Evolutionary conservation across 2,329 filamentous ascomycete genomes (phyloP).

Genomic region (Fusarium nematophilum): DNA sequence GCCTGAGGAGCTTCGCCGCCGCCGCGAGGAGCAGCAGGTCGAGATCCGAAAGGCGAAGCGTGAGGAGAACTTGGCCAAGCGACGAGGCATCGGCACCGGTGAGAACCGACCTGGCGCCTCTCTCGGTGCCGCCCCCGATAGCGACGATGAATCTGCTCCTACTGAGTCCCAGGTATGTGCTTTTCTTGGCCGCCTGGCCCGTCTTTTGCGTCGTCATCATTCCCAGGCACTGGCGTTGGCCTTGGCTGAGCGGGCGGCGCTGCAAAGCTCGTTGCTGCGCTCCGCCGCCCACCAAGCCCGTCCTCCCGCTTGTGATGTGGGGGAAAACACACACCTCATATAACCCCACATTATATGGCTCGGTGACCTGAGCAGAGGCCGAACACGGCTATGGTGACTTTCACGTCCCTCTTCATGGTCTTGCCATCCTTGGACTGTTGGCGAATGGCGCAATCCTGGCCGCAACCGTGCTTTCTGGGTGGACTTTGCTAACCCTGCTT

Average conservation of each 20-base stretch:
- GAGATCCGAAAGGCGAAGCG: conserved; percentile 99
- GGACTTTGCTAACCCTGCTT: conserved; percentile 35
- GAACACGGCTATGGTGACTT: conserved; percentile 3
- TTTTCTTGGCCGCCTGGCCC: conserved; percentile 26
- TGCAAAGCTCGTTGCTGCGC: conserved; percentile 21
- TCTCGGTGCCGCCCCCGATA: conserved; percentile 90
- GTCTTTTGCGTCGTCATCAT: conserved; percentile 14
- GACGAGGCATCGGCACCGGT: conserved; percentile 89
- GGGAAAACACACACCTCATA: conserved; percentile 45
- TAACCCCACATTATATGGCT: conserved; percentile 48
- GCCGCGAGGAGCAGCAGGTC: conserved; percentile 98
- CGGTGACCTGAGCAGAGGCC: conserved; percentile 28
- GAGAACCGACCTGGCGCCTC: conserved; percentile 84
- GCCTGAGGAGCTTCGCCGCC: conserved; percentile 97
- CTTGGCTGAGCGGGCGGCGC: conserved; percentile 6
- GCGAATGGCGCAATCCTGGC: conserved; percentile 10
- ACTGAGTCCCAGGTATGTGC: conserved; percentile 90
- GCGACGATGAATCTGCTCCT: conserved; percentile 94
- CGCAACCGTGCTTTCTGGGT: conserved; percentile 7
- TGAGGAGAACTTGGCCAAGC: conserved; percentile 98
- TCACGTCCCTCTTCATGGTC: conserved; percentile 22
- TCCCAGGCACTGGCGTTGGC: not conserved
- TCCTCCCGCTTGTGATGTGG: conserved; percentile 47
- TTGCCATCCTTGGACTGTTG: conserved; percentile 1
- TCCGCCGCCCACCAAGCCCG: too few species aligned